phyloP scores from a whole-genome alignment of 2,329 filamentous ascomycete genomes.

The Pseudomassariella vexata region DNA sequence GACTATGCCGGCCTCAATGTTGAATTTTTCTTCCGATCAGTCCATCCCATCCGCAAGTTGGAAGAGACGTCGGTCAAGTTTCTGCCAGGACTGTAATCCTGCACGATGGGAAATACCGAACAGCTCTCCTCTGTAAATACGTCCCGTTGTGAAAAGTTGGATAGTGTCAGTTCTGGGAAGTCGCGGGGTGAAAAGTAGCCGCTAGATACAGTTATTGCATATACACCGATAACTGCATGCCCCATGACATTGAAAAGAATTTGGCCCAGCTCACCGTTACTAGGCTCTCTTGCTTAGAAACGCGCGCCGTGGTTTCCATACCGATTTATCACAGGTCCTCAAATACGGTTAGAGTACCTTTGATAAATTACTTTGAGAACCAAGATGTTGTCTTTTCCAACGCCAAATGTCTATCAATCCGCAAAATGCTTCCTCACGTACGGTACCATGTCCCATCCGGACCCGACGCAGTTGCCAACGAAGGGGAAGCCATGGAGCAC shows the following conservation, averaged over 20 bases:
- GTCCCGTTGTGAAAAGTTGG: no score
- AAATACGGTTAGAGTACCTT: not conserved
- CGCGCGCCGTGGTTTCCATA: constrained; percentile 1
- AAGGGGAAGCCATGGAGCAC: constrained; percentile 74
- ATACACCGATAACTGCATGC: not conserved
- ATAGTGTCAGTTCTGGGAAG: no score
- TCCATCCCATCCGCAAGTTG: no score
- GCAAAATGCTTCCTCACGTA: constrained; percentile 72
- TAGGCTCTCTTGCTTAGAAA: not conserved
- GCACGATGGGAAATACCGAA: no score
- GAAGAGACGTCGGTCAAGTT: no score
- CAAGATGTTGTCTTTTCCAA: constrained; percentile 39
- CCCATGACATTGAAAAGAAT: no score
- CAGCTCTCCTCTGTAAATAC: no score
- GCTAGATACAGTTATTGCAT: constrained; percentile 4
- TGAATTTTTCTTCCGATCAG: no score
- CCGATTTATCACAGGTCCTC: not conserved
- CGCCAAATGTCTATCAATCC: constrained; percentile 43
- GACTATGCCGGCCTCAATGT: no score
- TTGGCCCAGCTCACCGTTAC: no score
- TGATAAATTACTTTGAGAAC: no score
- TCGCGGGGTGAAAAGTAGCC: constrained; percentile 1
- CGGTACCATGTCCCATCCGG: constrained; percentile 61
- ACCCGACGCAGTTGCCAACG: constrained; percentile 62
- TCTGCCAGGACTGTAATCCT: no score